phyloP scores from a whole-genome alignment of 352 stramenopile species.

The Phytophthora ramorum region DNA sequence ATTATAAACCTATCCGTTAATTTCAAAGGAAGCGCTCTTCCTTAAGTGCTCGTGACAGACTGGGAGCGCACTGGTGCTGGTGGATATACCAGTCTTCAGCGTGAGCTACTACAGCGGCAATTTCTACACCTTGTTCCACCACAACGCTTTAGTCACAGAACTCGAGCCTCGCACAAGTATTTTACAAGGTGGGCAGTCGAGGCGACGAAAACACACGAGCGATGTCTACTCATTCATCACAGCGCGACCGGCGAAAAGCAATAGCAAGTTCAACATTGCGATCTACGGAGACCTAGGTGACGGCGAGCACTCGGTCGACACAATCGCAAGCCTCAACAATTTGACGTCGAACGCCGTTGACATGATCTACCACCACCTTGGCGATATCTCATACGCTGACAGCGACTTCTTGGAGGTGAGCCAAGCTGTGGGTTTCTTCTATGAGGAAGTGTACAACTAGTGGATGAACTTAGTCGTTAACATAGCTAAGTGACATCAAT shows the following conservation, averaged over 20 bases:
- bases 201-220: slow-evolving; percentile 35
- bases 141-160: slow-evolving; percentile 41
- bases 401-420: slow-evolving; percentile 30
- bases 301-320: slow-evolving; percentile 43
- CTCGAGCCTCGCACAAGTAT: slow-evolving; percentile 50
- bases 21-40: no score
- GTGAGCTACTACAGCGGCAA: slow-evolving; percentile 61
- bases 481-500: no score
- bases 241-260: slow-evolving; percentile 25
- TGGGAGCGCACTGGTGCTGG: slow-evolving; percentile 33
- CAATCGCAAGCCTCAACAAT: slow-evolving; percentile 49
- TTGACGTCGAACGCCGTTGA: slow-evolving; percentile 44
- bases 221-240: slow-evolving; percentile 46
- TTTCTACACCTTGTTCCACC: slow-evolving; percentile 50
- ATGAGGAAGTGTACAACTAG: slow-evolving; percentile 88
- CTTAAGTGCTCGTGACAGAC: no score
- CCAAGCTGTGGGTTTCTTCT: slow-evolving; percentile 72
- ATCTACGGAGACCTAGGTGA: slow-evolving; percentile 70
- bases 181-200: slow-evolving; percentile 53
- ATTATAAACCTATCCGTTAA: no score
- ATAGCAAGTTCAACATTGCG: slow-evolving; percentile 51
- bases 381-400: slow-evolving; percentile 68
- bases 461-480: slow-evolving; percentile 90
- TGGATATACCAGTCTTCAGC: slow-evolving; percentile 29
- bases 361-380: slow-evolving; percentile 77